These are phyloP conservation scores for Cytospora chrysosperma DNA, from an alignment of 2,329 filamentous ascomycete species.

Conservation along the genomic window DNA sequence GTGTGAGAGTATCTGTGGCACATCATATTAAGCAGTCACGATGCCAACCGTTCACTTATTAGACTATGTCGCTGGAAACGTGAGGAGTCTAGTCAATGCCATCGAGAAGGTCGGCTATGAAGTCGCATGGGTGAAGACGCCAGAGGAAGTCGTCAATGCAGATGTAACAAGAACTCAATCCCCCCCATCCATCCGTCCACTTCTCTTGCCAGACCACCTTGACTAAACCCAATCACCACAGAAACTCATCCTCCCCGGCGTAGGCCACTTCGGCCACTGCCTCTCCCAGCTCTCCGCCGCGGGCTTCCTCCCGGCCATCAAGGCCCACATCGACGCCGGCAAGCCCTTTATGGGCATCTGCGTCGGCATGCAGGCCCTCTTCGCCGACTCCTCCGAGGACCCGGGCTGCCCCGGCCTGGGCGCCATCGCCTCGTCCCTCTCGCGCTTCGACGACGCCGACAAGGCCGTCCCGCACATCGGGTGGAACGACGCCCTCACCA, in stretches of 20 bases:
- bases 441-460: conserved; percentile 70
- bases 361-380: conserved; percentile 88
- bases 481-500: conserved; percentile 86
- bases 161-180: conserved; percentile 68
- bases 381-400: conserved; percentile 81
- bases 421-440: conserved; percentile 67
- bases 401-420: conserved; percentile 70
- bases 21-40: conserved; percentile 30
- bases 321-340: conserved; percentile 78
- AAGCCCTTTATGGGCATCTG: conserved; percentile 99
- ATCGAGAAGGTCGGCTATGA: conserved; percentile 94
- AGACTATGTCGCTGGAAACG: conserved; percentile 94
- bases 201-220: background rate
- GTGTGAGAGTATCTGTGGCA: background rate
- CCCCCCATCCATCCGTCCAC: conserved; percentile 27
- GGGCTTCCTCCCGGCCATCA: conserved; percentile 81
- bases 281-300: conserved; percentile 78
- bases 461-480: conserved; percentile 99
- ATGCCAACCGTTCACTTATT: conserved; percentile 78
- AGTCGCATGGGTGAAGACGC: conserved; percentile 86
- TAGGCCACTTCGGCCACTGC: conserved; percentile 97
- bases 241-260: conserved; percentile 93
- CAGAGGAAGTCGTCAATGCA: conserved; percentile 79
- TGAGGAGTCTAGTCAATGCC: conserved; percentile 93
- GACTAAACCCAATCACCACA: conserved; percentile 38